Evolutionary conservation across 352 stramenopile genomes (phyloP).

Genomic region (Globisporangium ultimum): DNA sequence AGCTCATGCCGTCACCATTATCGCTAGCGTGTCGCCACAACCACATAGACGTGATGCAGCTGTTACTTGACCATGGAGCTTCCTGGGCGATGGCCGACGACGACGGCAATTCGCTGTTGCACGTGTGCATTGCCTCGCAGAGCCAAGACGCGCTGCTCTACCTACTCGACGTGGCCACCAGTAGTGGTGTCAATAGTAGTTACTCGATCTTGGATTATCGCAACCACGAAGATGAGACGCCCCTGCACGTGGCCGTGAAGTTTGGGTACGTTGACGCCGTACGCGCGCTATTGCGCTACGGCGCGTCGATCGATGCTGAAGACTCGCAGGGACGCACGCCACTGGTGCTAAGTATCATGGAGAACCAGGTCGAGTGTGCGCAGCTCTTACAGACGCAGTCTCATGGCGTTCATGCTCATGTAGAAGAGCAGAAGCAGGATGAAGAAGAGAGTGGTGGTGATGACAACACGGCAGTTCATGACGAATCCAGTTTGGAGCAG

Average conservation of each 20-base stretch:
- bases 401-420: too few species aligned
- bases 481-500: slow-evolving; percentile 7
- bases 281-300: slow-evolving; percentile 32
- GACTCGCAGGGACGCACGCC: slow-evolving; percentile 58
- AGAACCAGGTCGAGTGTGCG: slow-evolving; percentile 64
- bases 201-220: slow-evolving; percentile 78
- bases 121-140: slow-evolving; percentile 73
- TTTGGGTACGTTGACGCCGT: slow-evolving; percentile 41
- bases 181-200: slow-evolving; percentile 23
- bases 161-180: slow-evolving; percentile 37
- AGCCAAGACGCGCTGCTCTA: slow-evolving; percentile 75
- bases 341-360: slow-evolving; percentile 65
- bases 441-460: background rate
- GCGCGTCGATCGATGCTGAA: slow-evolving; percentile 39
- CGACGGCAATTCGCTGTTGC: slow-evolving; percentile 85
- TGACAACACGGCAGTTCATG: background rate
- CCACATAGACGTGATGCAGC: slow-evolving; percentile 36
- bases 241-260: slow-evolving; percentile 83
- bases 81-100: slow-evolving; percentile 73
- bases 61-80: slow-evolving; percentile 46
- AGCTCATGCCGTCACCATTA: slow-evolving; percentile 23
- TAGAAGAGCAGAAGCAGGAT: too few species aligned
- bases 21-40: slow-evolving; percentile 41
- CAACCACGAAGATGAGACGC: slow-evolving; percentile 87
- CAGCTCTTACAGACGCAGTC: slow-evolving; percentile 43